Evolutionary conservation across 129 eudicot species (phyloP), one percentile per base, ranked within the genome.

Genomic region (Tagetes patula): DNA sequence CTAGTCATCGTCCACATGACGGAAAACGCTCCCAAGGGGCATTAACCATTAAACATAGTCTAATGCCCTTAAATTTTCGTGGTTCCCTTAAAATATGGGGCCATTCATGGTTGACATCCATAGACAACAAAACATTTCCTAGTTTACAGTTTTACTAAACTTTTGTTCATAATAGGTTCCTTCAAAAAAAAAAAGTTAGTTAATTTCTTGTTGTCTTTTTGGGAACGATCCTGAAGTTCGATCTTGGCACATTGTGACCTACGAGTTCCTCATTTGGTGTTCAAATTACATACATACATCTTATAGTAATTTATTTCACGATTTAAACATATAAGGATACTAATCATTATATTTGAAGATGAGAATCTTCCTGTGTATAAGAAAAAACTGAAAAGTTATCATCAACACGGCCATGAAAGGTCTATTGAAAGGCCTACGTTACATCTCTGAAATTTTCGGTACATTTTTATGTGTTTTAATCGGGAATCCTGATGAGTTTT

Each of bases 381-480:
- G 48, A 32, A 13, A 38, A 27, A 27, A 41, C 67, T 40, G 33
- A 10, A 8, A 13, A 60, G 56, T 3, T 38, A 13, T 64, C 14
- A 73, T 80, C 50, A 39, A 67, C 70, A 43, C 32, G 71, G 78
- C 79, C 55, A 79, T 82, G 86, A 82, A 82, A 76, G 86, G 86
- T 71, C 70, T 82, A 73, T 53, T 74, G 52, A 82, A 82, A 82
- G 86, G 83, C 83, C 77, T 82, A 12, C 82, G 83, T 73, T 69
- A 82, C 52, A 81, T 81, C 54, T 81, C 84, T 4, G 81, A 81
- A 71, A 75, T 81, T 39, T 81, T 81, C 14, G 84, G 84, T 81
- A 75, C 27, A 10, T 37, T 11, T 52, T 31, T 53, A 3, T 42
- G 7, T 67, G 71, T 1, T 56, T 32, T 32, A 1, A 54, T 54